These are phyloP conservation scores for Puccinia horiana DNA, from an alignment of 1,284 basidiomycete genomes.

Conservation along the genomic window DNA sequence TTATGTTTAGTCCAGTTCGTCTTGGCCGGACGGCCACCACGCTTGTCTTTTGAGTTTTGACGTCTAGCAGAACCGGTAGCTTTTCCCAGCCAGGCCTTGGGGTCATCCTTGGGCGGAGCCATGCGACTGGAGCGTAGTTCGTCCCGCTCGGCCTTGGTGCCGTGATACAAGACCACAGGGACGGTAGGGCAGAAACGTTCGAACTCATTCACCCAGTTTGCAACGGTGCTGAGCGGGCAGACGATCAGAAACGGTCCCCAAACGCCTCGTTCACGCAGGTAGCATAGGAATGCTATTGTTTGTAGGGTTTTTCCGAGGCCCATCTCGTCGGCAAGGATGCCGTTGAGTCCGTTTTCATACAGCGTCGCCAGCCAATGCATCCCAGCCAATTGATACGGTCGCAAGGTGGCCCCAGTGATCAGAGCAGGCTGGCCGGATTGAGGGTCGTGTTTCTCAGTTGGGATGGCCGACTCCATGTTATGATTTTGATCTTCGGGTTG, in stretches of 20 bases:
- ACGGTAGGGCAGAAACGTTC: slow-evolving; percentile 74
- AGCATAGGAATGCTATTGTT: slow-evolving; percentile 86
- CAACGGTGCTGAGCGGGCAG: slow-evolving; percentile 84
- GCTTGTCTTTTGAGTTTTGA: slow-evolving; percentile 50
- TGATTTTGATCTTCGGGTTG: slow-evolving; percentile 2
- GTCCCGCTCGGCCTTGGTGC: slow-evolving; percentile 71
- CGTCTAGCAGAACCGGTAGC: neutral
- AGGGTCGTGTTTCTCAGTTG: slow-evolving; percentile 8
- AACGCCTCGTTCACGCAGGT: slow-evolving; percentile 74
- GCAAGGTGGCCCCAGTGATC: slow-evolving; percentile 79
- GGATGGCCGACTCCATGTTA: neutral
- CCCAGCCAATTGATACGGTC: slow-evolving; percentile 90
- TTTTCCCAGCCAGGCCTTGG: slow-evolving; percentile 52
- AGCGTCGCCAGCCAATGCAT: slow-evolving; percentile 94
- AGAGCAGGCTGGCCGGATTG: slow-evolving; percentile 69
- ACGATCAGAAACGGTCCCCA: slow-evolving; percentile 83
- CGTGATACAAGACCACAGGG: slow-evolving; percentile 85
- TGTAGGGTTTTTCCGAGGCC: slow-evolving; percentile 90
- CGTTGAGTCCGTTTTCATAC: slow-evolving; percentile 90
- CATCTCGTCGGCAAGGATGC: slow-evolving; percentile 90
- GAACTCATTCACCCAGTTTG: slow-evolving; percentile 91
- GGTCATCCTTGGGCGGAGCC: slow-evolving; percentile 56
- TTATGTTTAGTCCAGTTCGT: slow-evolving; percentile 49
- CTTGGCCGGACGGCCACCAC: slow-evolving; percentile 16
- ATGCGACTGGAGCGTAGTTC: slow-evolving; percentile 50